These are phyloP conservation scores for Podaxis sp. DNA, from an alignment of 768 basidiomycete species.

Conservation along the genomic window DNA sequence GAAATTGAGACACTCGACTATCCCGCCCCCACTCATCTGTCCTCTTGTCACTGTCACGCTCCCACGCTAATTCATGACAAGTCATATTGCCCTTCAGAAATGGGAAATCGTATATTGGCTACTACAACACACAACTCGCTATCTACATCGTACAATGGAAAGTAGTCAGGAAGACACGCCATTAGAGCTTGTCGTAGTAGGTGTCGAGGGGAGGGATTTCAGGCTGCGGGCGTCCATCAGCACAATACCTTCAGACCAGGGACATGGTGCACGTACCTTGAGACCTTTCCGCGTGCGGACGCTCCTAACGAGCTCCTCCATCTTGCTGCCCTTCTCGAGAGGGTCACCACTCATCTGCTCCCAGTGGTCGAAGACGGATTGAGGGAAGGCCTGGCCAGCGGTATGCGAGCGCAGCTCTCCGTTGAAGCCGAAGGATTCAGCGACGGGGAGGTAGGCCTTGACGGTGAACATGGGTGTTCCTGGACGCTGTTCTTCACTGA, in stretches of 20 bases:
- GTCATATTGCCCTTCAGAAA: neutral
- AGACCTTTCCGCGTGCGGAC: constrained; percentile 95
- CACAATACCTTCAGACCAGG: neutral
- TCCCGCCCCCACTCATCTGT: neutral
- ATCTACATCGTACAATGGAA: neutral
- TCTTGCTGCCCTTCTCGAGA: constrained; percentile 87
- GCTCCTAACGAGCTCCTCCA: constrained; percentile 75
- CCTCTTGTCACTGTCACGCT: constrained; percentile 4
- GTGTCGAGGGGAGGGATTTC: constrained; percentile 84
- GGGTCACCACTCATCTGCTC: constrained; percentile 78
- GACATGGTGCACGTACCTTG: constrained; percentile 47
- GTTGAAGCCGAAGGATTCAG: constrained; percentile 97
- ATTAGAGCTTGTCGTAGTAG: constrained; percentile 92
- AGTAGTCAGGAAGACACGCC: constrained; percentile 13
- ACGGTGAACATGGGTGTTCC: constrained; percentile 99
- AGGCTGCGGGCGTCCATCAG: constrained; percentile 40
- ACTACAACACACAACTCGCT: constrained; percentile 16
- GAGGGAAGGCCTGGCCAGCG: constrained; percentile 97
- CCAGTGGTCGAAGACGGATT: constrained; percentile 92
- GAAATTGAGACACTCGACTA: neutral
- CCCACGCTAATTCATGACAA: constrained; percentile 7
- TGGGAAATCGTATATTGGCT: constrained; percentile 15
- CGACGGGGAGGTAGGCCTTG: constrained; percentile 92
- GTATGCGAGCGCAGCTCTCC: constrained; percentile 91
- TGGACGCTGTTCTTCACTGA: constrained; percentile 92